phyloP scores from a whole-genome alignment of 2,329 filamentous ascomycete genomes.

The Aspergillus ibericus region DNA sequence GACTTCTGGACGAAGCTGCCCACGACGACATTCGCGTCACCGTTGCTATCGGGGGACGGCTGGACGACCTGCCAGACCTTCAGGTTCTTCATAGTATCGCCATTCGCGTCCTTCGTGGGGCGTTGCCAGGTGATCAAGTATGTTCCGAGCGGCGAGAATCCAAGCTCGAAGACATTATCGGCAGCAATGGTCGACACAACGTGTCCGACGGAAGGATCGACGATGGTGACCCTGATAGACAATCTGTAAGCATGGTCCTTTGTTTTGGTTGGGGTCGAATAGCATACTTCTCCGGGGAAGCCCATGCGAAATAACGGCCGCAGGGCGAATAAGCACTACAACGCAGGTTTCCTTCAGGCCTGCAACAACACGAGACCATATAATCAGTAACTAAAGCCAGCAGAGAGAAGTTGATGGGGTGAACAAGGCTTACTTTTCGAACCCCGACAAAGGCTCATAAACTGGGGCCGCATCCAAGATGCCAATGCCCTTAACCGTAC shows the following conservation, averaged over 20 bases:
- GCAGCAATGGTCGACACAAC: conserved; percentile 73
- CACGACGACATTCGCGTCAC: conserved; percentile 68
- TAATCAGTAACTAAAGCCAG: conserved; percentile 5
- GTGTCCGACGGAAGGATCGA: conserved; percentile 76
- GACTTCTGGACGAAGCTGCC: conserved; percentile 94
- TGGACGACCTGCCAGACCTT: conserved; percentile 92
- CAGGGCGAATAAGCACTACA: conserved; percentile 95
- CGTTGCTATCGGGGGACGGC: conserved; percentile 51
- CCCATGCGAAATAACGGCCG: conserved; percentile 95
- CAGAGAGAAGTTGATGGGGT: background rate
- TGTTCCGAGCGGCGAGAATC: conserved; percentile 88
- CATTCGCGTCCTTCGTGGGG: conserved; percentile 85
- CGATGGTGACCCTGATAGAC: conserved; percentile 67
- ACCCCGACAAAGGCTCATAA: conserved; percentile 82
- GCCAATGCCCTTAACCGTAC: conserved; percentile 94
- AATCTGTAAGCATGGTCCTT: conserved; percentile 13
- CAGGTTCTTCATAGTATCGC: conserved; percentile 91
- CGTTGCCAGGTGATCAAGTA: conserved; percentile 98
- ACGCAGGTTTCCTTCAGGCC: conserved; percentile 89
- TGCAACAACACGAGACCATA: conserved; percentile 36
- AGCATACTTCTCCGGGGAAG: conserved; percentile 70
- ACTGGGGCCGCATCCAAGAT: conserved; percentile 87
- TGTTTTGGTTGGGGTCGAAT: background rate
- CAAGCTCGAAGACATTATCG: conserved; percentile 86
- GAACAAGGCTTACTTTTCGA: conserved; percentile 53